Evolutionary conservation across 345 rosid genomes (phyloP).

Genomic region (Mallotus nudiflorus): DNA sequence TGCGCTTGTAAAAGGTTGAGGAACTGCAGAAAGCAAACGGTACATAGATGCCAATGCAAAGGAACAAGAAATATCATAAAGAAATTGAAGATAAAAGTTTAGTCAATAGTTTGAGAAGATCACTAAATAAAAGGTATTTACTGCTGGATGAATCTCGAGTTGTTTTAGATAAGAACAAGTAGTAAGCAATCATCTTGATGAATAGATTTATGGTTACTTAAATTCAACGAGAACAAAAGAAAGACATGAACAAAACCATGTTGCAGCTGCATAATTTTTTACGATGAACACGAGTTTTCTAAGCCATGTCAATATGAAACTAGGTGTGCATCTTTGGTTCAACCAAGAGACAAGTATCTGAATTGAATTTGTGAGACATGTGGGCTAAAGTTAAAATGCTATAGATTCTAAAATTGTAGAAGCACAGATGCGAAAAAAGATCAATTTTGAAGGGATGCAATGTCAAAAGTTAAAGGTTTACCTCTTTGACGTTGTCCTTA

Average conservation of each 20-base stretch:
- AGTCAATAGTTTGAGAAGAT: no score
- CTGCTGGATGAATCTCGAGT: not conserved
- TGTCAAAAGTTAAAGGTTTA: constrained; percentile 8
- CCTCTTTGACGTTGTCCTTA: constrained; percentile 67
- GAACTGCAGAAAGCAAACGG: constrained; percentile 42
- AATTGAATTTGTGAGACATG: no score
- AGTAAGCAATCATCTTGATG: not conserved
- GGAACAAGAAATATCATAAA: not conserved
- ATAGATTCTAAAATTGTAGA: no score
- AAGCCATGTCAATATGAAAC: no score
- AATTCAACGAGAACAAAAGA: no score
- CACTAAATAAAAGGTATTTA: no score
- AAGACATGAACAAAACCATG: not conserved
- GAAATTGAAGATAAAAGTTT: no score
- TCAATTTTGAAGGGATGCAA: not conserved
- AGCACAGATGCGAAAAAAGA: no score
- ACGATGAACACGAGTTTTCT: no score
- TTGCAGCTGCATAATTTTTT: no score
- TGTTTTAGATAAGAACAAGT: not conserved
- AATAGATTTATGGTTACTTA: not conserved
- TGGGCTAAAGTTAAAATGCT: no score
- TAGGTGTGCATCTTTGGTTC: not conserved
- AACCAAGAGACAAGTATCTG: not conserved
- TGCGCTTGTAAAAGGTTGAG: constrained; percentile 73
- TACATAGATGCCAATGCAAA: not conserved